phyloP scores from a whole-genome alignment of 345 rosid genomes.

The Lumnitzera racemosa region DNA sequence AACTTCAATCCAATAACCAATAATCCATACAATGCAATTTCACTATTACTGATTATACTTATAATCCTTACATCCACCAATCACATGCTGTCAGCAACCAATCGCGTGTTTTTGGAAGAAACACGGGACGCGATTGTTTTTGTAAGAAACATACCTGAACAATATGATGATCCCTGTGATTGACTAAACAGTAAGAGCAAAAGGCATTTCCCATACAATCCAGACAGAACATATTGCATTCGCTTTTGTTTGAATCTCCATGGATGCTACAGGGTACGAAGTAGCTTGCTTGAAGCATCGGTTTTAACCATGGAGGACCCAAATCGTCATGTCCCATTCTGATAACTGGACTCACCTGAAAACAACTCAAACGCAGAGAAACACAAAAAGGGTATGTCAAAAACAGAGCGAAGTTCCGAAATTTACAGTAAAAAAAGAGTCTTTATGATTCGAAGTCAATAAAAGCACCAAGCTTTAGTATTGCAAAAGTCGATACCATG shows the following conservation, averaged over 20 bases:
- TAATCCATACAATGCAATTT: not conserved
- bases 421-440: not conserved
- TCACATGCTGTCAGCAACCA: too few species aligned
- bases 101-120: too few species aligned
- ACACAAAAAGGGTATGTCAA: slow-evolving; percentile 2
- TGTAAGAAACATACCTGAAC: slow-evolving; percentile 45
- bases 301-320: slow-evolving; percentile 70
- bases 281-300: slow-evolving; percentile 67
- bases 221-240: slow-evolving; percentile 85
- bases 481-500: slow-evolving; percentile 25
- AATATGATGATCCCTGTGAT: slow-evolving; percentile 63
- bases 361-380: not conserved
- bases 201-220: slow-evolving; percentile 59
- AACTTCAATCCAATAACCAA: not conserved
- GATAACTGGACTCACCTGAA: slow-evolving; percentile 41
- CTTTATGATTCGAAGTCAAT: not conserved
- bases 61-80: too few species aligned
- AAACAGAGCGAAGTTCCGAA: not conserved
- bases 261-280: slow-evolving; percentile 58
- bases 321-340: slow-evolving; percentile 32
- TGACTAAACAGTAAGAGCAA: slow-evolving; percentile 59
- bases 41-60: not conserved
- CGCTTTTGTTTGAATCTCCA: slow-evolving; percentile 62
- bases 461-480: not conserved
- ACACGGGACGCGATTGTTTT: too few species aligned